Evolutionary conservation across 306 rosid genomes (phyloP).

Genomic region (Spatholobus suberectus): DNA sequence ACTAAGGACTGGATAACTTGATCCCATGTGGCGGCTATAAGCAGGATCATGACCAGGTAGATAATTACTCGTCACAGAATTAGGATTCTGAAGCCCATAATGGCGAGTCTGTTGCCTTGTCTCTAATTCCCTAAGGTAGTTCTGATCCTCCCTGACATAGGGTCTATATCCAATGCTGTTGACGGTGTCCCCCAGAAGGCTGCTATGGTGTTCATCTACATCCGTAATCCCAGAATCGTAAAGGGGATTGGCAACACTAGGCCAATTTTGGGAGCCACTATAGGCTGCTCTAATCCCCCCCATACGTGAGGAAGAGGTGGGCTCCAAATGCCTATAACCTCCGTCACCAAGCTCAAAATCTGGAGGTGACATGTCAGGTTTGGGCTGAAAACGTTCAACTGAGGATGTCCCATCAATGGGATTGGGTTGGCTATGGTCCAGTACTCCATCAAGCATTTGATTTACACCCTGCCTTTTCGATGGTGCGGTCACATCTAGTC

Average conservation of each 20-base stretch:
- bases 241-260: constrained; percentile 36
- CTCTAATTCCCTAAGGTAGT: constrained; percentile 43
- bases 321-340: constrained; percentile 41
- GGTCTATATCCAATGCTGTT: constrained; percentile 46
- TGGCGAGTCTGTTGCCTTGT: constrained; percentile 41
- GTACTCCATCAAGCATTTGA: constrained; percentile 37
- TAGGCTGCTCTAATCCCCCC: constrained; percentile 37
- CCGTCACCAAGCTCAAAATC: constrained; percentile 38
- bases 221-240: constrained; percentile 44
- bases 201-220: constrained; percentile 43
- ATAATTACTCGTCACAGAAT: constrained; percentile 32
- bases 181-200: constrained; percentile 36
- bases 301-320: constrained; percentile 34
- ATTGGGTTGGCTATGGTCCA: constrained; percentile 33
- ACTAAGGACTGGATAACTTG: constrained; percentile 43
- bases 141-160: constrained; percentile 44
- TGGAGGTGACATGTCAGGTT: constrained; percentile 35
- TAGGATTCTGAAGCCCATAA: constrained; percentile 51
- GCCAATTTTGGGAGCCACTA: constrained; percentile 38
- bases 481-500: constrained; percentile 38
- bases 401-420: constrained; percentile 35
- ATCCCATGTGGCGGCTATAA: constrained; percentile 27
- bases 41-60: constrained; percentile 45
- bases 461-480: constrained; percentile 35
- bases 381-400: constrained; percentile 35